phyloP scores from a whole-genome alignment of 805 yeast genomes.

The Yarrowia bubula region DNA sequence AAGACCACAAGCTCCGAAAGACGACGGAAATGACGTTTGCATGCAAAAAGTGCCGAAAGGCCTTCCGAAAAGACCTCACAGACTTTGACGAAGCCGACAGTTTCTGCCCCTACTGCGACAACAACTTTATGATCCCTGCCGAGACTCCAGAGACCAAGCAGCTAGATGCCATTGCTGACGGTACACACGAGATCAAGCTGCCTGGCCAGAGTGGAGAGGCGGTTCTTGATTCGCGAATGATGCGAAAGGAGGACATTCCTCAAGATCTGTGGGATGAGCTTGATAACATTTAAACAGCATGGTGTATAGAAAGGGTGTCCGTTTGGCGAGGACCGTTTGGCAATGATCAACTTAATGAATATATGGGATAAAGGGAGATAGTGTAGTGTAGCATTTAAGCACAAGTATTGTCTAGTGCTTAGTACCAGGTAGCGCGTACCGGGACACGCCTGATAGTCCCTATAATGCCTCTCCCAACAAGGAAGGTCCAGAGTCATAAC shows the following conservation, averaged over 20 bases:
- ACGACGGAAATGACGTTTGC: constrained; percentile 38
- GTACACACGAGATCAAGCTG: constrained; percentile 20
- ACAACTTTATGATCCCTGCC: constrained; percentile 37
- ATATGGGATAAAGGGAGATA: background rate
- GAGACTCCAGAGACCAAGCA: constrained; percentile 28
- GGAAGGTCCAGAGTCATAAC: background rate
- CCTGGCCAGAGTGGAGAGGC: background rate
- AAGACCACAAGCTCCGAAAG: constrained; percentile 37
- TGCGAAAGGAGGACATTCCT: constrained; percentile 17
- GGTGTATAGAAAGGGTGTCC: too few species aligned
- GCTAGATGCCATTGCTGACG: constrained; percentile 14
- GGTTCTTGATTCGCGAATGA: constrained; percentile 17
- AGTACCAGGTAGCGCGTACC: too few species aligned
- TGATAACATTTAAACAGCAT: background rate
- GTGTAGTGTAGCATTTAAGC: too few species aligned
- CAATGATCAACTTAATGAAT: background rate
- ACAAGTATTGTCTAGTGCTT: too few species aligned
- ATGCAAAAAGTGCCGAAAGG: constrained; percentile 40
- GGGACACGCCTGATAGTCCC: too few species aligned
- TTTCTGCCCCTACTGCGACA: constrained; percentile 41
- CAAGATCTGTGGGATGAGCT: constrained; percentile 24
- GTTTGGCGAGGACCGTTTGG: background rate
- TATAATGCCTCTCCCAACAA: background rate
- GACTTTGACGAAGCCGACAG: constrained; percentile 40
- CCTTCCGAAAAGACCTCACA: constrained; percentile 39